Conservation (phyloP, 2,329 filamentous ascomycete genomes). For the Diaporthe citri region DNA sequence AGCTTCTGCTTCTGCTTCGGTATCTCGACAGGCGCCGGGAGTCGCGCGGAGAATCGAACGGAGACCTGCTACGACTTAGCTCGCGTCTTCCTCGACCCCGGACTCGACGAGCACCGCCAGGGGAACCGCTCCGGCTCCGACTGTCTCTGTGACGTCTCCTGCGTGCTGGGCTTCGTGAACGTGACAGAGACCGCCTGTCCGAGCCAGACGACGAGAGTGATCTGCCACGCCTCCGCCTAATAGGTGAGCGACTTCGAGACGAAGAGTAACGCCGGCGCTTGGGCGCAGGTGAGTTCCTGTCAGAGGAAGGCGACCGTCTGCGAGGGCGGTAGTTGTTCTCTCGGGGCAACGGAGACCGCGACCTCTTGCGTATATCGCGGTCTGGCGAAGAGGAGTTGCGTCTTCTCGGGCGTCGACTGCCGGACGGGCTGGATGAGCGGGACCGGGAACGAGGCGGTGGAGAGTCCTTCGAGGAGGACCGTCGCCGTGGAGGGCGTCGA, state of each 20-base stretch:
- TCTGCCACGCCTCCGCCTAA: conserved; percentile 55
- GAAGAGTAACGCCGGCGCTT: conserved; percentile 66
- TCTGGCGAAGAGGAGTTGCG: conserved; percentile 46
- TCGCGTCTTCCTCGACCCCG: conserved; percentile 38
- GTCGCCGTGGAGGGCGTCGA: conserved; percentile 57
- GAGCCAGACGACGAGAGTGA: conserved; percentile 54
- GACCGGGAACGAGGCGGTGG: conserved; percentile 51
- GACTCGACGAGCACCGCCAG: conserved; percentile 31
- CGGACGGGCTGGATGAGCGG: conserved; percentile 37
- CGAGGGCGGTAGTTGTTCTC: conserved; percentile 45
- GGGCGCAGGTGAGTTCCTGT: conserved; percentile 55
- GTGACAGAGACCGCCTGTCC: conserved; percentile 53
- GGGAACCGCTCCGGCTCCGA: conserved; percentile 45
- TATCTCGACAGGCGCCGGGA: conserved; percentile 40
- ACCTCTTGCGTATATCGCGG: conserved; percentile 48
- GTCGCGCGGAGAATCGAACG: conserved; percentile 39
- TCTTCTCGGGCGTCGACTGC: conserved; percentile 40
- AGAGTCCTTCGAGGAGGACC: conserved; percentile 51
- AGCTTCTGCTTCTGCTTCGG: conserved; percentile 40
- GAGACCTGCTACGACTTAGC: conserved; percentile 42
- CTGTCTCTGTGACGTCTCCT: conserved; percentile 51
- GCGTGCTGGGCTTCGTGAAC: conserved; percentile 48
- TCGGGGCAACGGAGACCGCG: conserved; percentile 51
- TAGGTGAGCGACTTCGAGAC: conserved; percentile 61
- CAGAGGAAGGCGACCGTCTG: conserved; percentile 48